Evolutionary conservation across 2,329 filamentous ascomycete genomes (phyloP).

Genomic region (Nothophaeocryptopus gaeumannii): DNA sequence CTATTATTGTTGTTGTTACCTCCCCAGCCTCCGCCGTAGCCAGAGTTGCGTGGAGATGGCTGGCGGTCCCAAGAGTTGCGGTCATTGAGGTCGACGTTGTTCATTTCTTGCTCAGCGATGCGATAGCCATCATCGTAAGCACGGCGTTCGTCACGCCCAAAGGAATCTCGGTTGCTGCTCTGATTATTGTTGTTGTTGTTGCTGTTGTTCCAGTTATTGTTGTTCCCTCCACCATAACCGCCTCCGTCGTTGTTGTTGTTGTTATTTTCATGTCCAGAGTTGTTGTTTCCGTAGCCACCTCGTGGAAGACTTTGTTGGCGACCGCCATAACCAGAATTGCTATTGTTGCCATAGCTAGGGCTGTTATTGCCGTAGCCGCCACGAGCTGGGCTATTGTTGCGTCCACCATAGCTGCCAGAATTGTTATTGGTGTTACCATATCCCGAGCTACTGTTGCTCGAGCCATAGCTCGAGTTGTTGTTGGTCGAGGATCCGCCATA

Average conservation of each 20-base stretch:
- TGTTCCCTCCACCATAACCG: not conserved
- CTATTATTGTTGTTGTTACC: slow-evolving; percentile 10
- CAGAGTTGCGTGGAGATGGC: slow-evolving; percentile 5
- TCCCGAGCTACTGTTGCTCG: not conserved
- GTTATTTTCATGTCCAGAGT: not conserved
- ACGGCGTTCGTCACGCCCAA: slow-evolving; percentile 5
- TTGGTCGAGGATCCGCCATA: not conserved
- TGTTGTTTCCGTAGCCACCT: not conserved
- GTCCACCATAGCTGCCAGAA: no score
- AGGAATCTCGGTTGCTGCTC: slow-evolving; percentile 4
- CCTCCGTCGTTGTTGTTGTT: not conserved
- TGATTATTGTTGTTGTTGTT: slow-evolving; percentile 4
- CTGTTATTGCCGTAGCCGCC: not conserved
- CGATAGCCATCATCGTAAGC: slow-evolving; percentile 14
- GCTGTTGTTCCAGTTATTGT: not conserved
- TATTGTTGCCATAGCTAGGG: not conserved
- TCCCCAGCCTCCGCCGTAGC: slow-evolving; percentile 6
- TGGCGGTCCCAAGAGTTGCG: slow-evolving; percentile 1
- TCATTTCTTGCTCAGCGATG: slow-evolving; percentile 10
- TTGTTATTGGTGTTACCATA: slow-evolving; percentile 1
- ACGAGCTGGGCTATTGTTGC: no score
- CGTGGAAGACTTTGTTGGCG: no score
- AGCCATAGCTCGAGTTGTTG: slow-evolving; percentile 3
- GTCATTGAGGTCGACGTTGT: slow-evolving; percentile 8
- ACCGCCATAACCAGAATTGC: no score